Conservation (phyloP, 2,329 filamentous ascomycete species). For the Chrysoporthe puriensis region DNA sequence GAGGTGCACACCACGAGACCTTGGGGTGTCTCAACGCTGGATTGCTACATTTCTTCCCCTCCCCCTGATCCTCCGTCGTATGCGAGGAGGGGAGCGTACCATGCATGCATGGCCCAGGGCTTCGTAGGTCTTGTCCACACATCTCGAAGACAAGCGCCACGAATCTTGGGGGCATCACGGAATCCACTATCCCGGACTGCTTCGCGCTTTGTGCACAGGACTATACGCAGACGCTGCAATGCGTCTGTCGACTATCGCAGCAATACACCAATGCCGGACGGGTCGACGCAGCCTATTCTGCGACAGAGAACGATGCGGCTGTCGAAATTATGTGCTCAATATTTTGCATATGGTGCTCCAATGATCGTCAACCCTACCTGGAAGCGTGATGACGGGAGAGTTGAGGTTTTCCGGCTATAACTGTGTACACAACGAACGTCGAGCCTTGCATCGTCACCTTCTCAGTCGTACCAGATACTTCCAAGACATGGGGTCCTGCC, state of each 20-base stretch:
- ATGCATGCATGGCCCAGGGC: not conserved
- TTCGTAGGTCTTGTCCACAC: not conserved
- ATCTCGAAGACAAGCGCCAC: not conserved
- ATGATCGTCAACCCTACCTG: not conserved
- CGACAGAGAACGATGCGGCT: not conserved
- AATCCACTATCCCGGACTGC: not conserved
- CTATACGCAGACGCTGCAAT: conserved; percentile 2
- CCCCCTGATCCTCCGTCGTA: not conserved
- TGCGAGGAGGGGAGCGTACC: not conserved
- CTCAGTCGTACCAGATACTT: conserved; percentile 21
- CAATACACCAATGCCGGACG: not conserved
- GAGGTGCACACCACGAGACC: not conserved
- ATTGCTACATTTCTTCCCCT: conserved; percentile 2
- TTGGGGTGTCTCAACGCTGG: not conserved
- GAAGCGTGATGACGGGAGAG: not conserved
- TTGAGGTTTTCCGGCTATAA: not conserved
- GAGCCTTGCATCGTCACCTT: conserved; percentile 17
- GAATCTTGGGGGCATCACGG: not conserved
- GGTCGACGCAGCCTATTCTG: not conserved
- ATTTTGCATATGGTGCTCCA: not conserved
- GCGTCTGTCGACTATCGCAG: not conserved
- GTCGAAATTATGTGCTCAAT: not conserved
- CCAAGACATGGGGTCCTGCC: conserved; percentile 7
- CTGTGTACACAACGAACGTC: conserved; percentile 9
- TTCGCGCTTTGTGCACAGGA: not conserved